Conservation (phyloP, 371 early-diverging fungal genomes). For the Blyttiomyces sp. region DNA sequence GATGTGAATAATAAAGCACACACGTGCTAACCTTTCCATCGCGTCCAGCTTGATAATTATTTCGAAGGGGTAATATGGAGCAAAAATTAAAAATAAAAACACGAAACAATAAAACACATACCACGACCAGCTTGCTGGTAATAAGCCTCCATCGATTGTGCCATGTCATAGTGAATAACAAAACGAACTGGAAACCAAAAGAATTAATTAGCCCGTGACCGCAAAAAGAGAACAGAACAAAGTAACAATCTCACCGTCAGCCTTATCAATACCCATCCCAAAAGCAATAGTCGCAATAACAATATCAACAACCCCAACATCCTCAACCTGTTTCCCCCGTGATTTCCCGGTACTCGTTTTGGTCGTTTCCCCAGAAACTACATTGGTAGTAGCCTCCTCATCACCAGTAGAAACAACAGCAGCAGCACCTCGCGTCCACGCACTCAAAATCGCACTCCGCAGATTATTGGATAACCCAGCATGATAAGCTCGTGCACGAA, state of each 20-base stretch:
- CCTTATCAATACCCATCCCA: conserved; percentile 71
- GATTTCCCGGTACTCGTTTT: too few species aligned
- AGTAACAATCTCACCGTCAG: conserved; percentile 37
- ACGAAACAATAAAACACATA: not conserved
- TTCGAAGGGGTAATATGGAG: not conserved
- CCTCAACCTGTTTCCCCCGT: not conserved
- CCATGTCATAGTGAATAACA: conserved; percentile 66
- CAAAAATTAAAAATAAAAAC: not conserved
- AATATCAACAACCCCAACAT: conserved; percentile 29
- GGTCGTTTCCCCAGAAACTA: conserved; percentile 4
- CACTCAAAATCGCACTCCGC: conserved; percentile 22
- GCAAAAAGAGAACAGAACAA: not conserved
- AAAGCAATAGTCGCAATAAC: conserved; percentile 66
- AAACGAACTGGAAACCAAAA: conserved; percentile 43
- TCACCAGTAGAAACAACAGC: not conserved
- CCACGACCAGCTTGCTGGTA: conserved; percentile 64
- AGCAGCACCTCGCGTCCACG: conserved; percentile 26
- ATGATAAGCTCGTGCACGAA: conserved; percentile 42
- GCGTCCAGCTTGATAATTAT: conserved; percentile 48
- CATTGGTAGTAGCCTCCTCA: not conserved
- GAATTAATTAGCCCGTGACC: not conserved
- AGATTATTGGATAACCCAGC: conserved; percentile 30
- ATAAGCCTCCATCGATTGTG: conserved; percentile 61
- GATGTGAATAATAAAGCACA: conserved; percentile 55
- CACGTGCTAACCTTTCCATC: conserved; percentile 55